Conservation (phyloP, 2,329 filamentous ascomycete species). For the Fusarium nelsonii region DNA sequence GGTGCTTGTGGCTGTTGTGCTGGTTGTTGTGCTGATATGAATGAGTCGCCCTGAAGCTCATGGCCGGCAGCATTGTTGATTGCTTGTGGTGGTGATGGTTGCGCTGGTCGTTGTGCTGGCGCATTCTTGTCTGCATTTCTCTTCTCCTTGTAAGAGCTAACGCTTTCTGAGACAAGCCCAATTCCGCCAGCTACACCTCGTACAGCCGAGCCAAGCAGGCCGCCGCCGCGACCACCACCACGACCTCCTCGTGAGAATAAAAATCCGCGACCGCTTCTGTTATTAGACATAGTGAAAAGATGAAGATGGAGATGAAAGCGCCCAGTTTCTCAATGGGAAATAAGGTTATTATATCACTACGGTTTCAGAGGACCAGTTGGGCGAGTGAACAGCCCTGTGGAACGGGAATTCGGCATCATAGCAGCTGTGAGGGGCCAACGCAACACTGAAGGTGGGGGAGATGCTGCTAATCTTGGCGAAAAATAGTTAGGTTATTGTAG, state of each 20-base stretch:
- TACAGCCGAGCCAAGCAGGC: slow-evolving; percentile 13
- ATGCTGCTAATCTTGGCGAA: not conserved
- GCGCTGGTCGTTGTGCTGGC: not conserved
- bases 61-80: too few relatives aligned
- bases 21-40: too few relatives aligned
- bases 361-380: not conserved
- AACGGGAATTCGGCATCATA: slow-evolving; percentile 16
- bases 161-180: slow-evolving; percentile 19
- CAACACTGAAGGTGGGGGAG: not conserved
- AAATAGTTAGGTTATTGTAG: not conserved
- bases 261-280: slow-evolving; percentile 6
- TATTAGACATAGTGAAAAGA: slow-evolving; percentile 6
- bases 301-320: not conserved
- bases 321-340: not conserved
- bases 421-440: not conserved
- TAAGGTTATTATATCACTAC: not conserved
- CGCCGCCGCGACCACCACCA: slow-evolving; percentile 4
- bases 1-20: too few relatives aligned
- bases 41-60: too few relatives aligned
- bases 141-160: slow-evolving; percentile 24
- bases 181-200: slow-evolving; percentile 23
- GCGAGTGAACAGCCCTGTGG: not conserved
- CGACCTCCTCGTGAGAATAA: slow-evolving; percentile 9
- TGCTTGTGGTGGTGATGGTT: not conserved
- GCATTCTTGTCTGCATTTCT: slow-evolving; percentile 6